Conservation (phyloP, 2,329 filamentous ascomycete genomes). For the Pezizomycotina sp. region DNA sequence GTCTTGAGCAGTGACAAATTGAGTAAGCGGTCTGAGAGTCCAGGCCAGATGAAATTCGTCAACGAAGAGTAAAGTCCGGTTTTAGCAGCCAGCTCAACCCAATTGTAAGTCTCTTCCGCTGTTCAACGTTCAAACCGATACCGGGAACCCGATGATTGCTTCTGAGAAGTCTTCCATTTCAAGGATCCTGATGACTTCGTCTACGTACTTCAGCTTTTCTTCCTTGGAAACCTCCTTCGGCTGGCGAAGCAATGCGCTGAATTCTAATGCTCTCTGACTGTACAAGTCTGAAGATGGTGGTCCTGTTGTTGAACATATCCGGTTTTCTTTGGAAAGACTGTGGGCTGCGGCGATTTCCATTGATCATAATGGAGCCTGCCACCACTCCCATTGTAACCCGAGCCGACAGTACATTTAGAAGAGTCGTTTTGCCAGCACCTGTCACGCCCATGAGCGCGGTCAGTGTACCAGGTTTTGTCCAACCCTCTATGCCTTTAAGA, state of each 20-base stretch:
- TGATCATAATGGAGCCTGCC: conserved; percentile 44
- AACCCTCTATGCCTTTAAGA: conserved; percentile 49
- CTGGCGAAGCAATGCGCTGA: conserved; percentile 48
- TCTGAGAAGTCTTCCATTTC: conserved; percentile 51
- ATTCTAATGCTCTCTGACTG: conserved; percentile 48
- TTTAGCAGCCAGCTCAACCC: conserved; percentile 45
- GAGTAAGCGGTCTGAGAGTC: conserved; percentile 59
- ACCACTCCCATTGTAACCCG: conserved; percentile 50
- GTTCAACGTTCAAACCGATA: conserved; percentile 46
- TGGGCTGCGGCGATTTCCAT: conserved; percentile 41
- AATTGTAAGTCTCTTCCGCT: conserved; percentile 50
- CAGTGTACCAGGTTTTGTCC: conserved; percentile 58
- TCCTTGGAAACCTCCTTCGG: conserved; percentile 40
- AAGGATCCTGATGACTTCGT: conserved; percentile 47
- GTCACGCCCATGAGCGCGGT: conserved; percentile 70
- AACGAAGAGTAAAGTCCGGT: conserved; percentile 59
- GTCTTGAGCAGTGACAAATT: conserved; percentile 63
- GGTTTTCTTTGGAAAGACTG: conserved; percentile 47
- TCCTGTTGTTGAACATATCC: conserved; percentile 51
- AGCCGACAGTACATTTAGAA: conserved; percentile 58
- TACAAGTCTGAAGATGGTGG: conserved; percentile 44
- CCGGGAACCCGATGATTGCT: conserved; percentile 46
- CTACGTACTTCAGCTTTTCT: conserved; percentile 50
- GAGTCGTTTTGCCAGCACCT: conserved; percentile 74
- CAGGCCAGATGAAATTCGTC: conserved; percentile 61